Evolutionary conservation across 805 yeast species (phyloP), one percentile per base, ranked within the genome.

Genomic region (Ogataea pignaliae): DNA sequence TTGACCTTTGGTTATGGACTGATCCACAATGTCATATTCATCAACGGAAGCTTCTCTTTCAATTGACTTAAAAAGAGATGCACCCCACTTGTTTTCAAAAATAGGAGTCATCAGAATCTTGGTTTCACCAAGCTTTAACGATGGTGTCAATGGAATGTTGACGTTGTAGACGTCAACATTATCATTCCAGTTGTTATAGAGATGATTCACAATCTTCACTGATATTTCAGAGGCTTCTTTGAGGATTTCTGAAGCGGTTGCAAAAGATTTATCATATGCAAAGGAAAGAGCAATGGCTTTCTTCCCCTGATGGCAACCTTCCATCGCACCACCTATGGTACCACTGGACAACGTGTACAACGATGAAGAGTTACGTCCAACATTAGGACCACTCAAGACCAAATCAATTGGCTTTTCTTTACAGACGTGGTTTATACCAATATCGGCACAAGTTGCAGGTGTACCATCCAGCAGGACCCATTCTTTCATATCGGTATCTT

Each of bases 301-400:
- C 29, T 80, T 78, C 0, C 82, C 83, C 44, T 74, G 78, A 35
- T 90, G 77, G 2, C 85, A 86, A 1, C 90, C 95, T 66, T 93
- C 99, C 88, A 90, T 78, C 1, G 97, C 93, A 3, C 96, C 98
- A 21, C 99, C 99, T 14, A 93, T 83, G 2, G 99, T 93, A 12
- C 99, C 99, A 53, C 95, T 83, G 4, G 97, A 81, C 55, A 93
- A 75, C 43, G 89, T 85, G 63, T 89, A 93, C 37, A 91, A 77
- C 6, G 95, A 88, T 18, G 91, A 80, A 2, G 96, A 82, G 64
- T 93, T 93, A 59, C 96, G 79, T 17, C 99, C 99, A 53, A 85
- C 91, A 61, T 93, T 93, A 8, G 99, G 99, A 1, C 99, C 99
- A 43, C 96, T 85, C 17, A 93, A 63, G 5, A 93, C 97, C 46